Conservation (phyloP, 169 alveolate species). For the Plasmodium billcollinsi region DNA sequence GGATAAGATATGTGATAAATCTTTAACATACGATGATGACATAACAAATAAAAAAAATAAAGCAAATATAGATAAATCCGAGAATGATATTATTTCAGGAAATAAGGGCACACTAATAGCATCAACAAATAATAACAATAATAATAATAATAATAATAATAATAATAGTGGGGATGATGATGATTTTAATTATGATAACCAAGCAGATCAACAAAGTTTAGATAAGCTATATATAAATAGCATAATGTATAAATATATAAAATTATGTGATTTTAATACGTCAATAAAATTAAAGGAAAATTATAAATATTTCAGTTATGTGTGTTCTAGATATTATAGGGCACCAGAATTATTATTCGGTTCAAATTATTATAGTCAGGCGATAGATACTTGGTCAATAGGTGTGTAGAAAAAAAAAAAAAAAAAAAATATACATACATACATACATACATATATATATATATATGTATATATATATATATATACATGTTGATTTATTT, state of each 20-base stretch:
- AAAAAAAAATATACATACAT: neutral
- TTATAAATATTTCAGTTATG: conserved; percentile 87
- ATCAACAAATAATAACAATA: neutral
- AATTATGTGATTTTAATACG: conserved; percentile 53
- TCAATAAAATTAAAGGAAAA: conserved; percentile 60
- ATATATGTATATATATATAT: neutral
- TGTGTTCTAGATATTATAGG: conserved; percentile 98
- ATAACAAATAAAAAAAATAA: neutral
- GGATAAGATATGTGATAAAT: neutral
- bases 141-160: neutral
- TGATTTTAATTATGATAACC: neutral
- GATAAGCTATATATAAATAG: conserved; percentile 25
- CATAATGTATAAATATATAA: conserved; percentile 48
- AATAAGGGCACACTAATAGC: neutral
- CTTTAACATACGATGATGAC: neutral
- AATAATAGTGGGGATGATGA: neutral
- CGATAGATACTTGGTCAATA: conserved; percentile 98
- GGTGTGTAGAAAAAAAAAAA: conserved; percentile 83
- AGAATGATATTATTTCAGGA: neutral
- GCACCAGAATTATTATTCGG: conserved; percentile 99
- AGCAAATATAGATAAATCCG: neutral
- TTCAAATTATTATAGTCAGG: conserved; percentile 97
- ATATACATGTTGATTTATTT: neutral
- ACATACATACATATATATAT: neutral
- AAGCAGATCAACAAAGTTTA: neutral